These are phyloP conservation scores for Ceratobasidium sp. DNA, from an alignment of 1,284 basidiomycete genomes.

Conservation along the genomic window DNA sequence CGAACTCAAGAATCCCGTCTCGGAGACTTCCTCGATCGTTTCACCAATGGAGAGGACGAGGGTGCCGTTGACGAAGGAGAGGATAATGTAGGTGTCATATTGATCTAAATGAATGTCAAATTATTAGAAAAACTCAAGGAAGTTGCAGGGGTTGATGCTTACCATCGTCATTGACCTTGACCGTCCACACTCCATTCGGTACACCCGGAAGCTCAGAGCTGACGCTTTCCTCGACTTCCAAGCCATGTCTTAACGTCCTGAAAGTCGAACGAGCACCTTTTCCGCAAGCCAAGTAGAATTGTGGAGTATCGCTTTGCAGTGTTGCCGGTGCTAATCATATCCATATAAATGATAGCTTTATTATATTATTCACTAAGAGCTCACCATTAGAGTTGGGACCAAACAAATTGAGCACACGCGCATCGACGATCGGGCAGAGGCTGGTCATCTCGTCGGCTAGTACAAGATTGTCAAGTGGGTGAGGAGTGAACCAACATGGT, in stretches of 20 bases:
- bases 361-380: not conserved
- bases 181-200: slow-evolving; percentile 96
- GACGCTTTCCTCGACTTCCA: slow-evolving; percentile 92
- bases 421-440: slow-evolving; percentile 87
- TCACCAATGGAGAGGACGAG: slow-evolving; percentile 94
- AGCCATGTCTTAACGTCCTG: slow-evolving; percentile 85
- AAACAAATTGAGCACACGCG: slow-evolving; percentile 83
- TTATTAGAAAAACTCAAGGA: not conserved
- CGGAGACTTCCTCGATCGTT: slow-evolving; percentile 96
- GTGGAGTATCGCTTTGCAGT: slow-evolving; percentile 88
- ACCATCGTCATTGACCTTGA: slow-evolving; percentile 87
- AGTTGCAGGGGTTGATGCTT: slow-evolving; percentile 47
- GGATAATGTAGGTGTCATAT: slow-evolving; percentile 93
- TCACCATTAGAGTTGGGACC: slow-evolving; percentile 35
- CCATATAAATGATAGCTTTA: not conserved
- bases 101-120: slow-evolving; percentile 60
- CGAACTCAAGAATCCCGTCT: slow-evolving; percentile 93
- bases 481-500: slow-evolving; percentile 82
- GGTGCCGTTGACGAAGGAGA: slow-evolving; percentile 96
- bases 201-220: slow-evolving; percentile 93
- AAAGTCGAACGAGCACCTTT: slow-evolving; percentile 85
- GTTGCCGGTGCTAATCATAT: slow-evolving; percentile 7
- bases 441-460: slow-evolving; percentile 89
- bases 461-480: slow-evolving; percentile 83
- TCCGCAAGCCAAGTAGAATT: slow-evolving; percentile 91